These are phyloP conservation scores for Calonectria hongkongensis DNA, from an alignment of 2,329 filamentous ascomycete genomes.

Conservation along the genomic window DNA sequence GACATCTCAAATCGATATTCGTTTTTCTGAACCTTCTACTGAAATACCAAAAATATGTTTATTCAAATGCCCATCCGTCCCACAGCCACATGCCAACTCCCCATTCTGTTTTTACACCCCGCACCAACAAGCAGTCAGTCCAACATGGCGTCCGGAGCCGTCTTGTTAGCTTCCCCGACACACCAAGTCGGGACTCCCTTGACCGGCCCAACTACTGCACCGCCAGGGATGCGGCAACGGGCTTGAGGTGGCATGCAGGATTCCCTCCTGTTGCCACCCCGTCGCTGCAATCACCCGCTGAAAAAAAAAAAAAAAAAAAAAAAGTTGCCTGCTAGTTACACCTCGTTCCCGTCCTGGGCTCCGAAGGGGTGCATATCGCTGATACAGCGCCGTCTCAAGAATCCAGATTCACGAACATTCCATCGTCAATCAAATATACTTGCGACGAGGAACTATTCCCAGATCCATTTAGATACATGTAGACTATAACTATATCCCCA, in stretches of 20 bases:
- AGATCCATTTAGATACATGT: background rate
- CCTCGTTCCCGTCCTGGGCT: background rate
- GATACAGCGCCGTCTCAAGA: background rate
- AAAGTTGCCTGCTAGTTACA: background rate
- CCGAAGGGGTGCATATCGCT: slow-evolving; percentile 26
- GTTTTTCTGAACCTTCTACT: background rate
- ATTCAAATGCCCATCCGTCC: background rate
- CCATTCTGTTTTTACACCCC: background rate
- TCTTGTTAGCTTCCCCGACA: slow-evolving; percentile 13
- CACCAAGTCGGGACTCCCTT: slow-evolving; percentile 4
- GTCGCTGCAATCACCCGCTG: background rate
- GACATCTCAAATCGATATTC: background rate
- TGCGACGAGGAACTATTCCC: slow-evolving; percentile 3
- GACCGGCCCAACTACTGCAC: slow-evolving; percentile 2
- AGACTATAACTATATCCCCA: background rate
- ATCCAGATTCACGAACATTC: slow-evolving; percentile 6
- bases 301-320: background rate
- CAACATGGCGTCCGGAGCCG: slow-evolving; percentile 6
- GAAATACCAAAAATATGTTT: background rate
- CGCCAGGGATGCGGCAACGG: slow-evolving; percentile 7
- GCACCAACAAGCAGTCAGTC: slow-evolving; percentile 14
- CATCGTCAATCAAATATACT: background rate
- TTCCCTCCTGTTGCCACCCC: background rate
- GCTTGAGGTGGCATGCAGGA: slow-evolving; percentile 22
- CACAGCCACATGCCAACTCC: background rate